Evolutionary conservation across 768 basidiomycete species (phyloP).

Genomic region (Naganishia randhawae): DNA sequence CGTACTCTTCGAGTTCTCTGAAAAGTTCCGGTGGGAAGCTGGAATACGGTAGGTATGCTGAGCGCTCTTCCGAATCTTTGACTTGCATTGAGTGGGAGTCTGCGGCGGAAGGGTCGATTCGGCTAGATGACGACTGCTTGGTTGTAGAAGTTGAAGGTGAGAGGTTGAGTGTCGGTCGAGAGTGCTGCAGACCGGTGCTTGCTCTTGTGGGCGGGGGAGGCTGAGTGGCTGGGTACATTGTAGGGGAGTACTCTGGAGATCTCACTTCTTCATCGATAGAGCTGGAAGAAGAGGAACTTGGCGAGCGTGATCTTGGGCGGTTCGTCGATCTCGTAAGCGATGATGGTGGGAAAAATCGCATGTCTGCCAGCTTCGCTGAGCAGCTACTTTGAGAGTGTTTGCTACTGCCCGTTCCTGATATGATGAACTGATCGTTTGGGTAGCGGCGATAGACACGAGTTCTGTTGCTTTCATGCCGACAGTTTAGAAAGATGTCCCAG

Average conservation of each 20-base stretch:
- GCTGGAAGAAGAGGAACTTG: constrained; percentile 11
- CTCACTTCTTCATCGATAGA: not conserved
- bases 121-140: not conserved
- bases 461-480: not conserved
- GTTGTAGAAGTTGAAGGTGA: not conserved
- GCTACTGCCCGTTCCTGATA: no score
- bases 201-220: constrained; percentile 9
- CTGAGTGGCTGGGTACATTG: not conserved
- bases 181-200: not conserved
- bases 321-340: not conserved
- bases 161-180: not conserved
- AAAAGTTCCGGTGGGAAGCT: not conserved
- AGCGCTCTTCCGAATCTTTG: no score
- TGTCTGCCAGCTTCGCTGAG: no score
- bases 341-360: not conserved
- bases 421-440: no score
- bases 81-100: not conserved
- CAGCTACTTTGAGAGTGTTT: no score
- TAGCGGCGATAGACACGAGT: no score
- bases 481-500: not conserved
- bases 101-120: not conserved
- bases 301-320: constrained; percentile 1
- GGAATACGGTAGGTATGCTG: not conserved
- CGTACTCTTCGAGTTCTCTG: constrained; percentile 6
- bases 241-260: not conserved